Conservation (phyloP, 202 grass and related monocot species). For the Schoenoplectus triqueter region DNA sequence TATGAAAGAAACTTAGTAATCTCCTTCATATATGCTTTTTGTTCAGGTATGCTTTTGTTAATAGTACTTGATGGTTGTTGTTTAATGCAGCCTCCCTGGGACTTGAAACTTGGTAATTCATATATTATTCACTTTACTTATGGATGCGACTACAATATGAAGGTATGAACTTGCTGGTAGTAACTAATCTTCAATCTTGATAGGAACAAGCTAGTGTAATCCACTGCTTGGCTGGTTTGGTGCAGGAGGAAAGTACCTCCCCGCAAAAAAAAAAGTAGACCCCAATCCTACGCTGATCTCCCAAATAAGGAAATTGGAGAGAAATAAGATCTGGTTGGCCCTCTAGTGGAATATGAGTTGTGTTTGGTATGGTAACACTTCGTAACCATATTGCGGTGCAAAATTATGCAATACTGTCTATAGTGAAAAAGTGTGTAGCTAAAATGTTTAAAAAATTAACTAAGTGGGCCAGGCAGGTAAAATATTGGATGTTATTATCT, state of each 20-base stretch:
- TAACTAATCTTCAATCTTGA: conserved; percentile 3
- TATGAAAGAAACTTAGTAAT: conserved; percentile 21
- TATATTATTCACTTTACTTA: conserved; percentile 96
- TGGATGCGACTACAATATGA: conserved; percentile 86
- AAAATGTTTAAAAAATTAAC: neutral
- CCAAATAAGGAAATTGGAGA: neutral
- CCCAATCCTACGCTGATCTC: neutral
- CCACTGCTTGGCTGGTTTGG: neutral
- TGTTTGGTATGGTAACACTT: neutral
- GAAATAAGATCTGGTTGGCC: conserved; percentile 10
- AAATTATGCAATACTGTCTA: neutral
- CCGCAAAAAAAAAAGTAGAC: neutral
- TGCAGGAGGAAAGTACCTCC: neutral
- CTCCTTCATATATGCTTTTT: neutral
- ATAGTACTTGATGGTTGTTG: conserved; percentile 26
- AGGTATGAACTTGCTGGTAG: conserved; percentile 52
- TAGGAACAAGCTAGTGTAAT: neutral
- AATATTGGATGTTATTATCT: neutral
- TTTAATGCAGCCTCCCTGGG: conserved; percentile 86
- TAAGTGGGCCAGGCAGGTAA: neutral
- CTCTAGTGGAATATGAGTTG: neutral
- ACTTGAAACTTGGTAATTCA: conserved; percentile 66
- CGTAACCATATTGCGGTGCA: neutral
- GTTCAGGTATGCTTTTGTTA: conserved; percentile 3
- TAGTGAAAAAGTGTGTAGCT: no score